phyloP scores from a whole-genome alignment of 345 rosid species.

The Chamaenerion angustifolium region DNA sequence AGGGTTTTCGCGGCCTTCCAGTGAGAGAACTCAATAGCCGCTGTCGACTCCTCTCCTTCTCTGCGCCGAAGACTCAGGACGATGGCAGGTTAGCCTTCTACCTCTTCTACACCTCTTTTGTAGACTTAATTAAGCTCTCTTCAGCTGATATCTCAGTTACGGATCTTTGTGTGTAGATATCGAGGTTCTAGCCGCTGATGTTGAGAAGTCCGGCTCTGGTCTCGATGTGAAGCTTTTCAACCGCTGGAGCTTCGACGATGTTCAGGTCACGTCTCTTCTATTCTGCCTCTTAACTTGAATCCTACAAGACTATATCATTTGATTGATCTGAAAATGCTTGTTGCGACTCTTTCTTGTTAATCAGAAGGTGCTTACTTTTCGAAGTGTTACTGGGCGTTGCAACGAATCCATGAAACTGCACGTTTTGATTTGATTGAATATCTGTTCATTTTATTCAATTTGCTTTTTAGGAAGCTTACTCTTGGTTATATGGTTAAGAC shows the following conservation, averaged over 20 bases:
- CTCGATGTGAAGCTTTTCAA: conserved; percentile 73
- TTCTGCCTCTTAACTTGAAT: neutral
- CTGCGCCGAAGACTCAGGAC: neutral
- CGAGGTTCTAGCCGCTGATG: conserved; percentile 11
- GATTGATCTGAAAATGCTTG: too few species aligned
- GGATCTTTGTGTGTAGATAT: conserved; percentile 9
- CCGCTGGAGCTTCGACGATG: conserved; percentile 73
- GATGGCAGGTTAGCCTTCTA: neutral
- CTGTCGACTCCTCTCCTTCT: neutral
- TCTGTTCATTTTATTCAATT: too few species aligned
- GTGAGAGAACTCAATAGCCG: neutral
- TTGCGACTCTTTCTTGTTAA: too few species aligned
- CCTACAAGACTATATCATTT: too few species aligned
- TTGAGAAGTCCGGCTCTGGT: conserved; percentile 10
- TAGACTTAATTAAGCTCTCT: neutral
- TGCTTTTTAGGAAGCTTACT: too few species aligned
- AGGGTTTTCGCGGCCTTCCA: neutral
- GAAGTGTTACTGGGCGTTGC: too few species aligned
- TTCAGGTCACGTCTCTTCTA: conserved; percentile 24
- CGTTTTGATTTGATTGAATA: too few species aligned
- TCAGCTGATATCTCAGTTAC: neutral
- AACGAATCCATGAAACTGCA: too few species aligned
- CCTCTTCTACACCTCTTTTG: neutral
- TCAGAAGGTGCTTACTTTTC: too few species aligned
- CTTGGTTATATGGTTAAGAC: too few species aligned